Evolutionary conservation across 2,329 filamentous ascomycete species (phyloP).

Genomic region (Magnaporthiopsis rhizophila): DNA sequence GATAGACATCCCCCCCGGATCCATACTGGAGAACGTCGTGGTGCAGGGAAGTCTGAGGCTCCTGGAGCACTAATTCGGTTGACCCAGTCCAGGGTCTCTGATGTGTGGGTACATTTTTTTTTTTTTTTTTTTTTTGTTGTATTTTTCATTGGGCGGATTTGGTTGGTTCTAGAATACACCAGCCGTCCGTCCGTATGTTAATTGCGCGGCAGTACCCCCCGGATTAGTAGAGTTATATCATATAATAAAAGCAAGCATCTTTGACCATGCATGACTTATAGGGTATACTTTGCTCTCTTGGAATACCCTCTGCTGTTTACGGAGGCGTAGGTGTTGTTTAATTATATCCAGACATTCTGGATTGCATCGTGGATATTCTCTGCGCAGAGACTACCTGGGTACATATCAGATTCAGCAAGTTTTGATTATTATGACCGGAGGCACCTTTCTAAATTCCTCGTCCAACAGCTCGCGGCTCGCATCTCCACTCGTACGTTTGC

Average conservation of each 20-base stretch:
- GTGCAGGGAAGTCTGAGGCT: slow-evolving; percentile 89
- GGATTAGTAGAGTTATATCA: neutral
- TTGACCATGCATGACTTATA: neutral
- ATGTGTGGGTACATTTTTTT: neutral
- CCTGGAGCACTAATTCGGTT: slow-evolving; percentile 52
- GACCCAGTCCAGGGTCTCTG: neutral
- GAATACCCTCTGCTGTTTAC: neutral
- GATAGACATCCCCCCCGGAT: slow-evolving; percentile 94
- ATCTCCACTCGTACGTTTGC: too few species aligned
- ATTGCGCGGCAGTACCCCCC: neutral
- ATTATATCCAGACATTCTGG: too few species aligned
- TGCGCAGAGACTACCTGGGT: too few species aligned
- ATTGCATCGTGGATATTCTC: too few species aligned
- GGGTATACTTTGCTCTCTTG: neutral
- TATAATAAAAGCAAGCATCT: neutral
- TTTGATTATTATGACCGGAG: too few species aligned
- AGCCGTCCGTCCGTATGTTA: neutral
- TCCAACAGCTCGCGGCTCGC: too few species aligned
- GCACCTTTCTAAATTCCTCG: too few species aligned
- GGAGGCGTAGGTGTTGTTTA: too few species aligned
- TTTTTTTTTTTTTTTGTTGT: neutral
- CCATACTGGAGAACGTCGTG: slow-evolving; percentile 96
- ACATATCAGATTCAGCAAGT: too few species aligned
- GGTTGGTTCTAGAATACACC: neutral
- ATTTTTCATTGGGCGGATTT: neutral